Evolutionary conservation across 2,329 filamentous ascomycete species (phyloP), one percentile per base, ranked within the genome.

Genomic region (Erysiphe neolycopersici): DNA sequence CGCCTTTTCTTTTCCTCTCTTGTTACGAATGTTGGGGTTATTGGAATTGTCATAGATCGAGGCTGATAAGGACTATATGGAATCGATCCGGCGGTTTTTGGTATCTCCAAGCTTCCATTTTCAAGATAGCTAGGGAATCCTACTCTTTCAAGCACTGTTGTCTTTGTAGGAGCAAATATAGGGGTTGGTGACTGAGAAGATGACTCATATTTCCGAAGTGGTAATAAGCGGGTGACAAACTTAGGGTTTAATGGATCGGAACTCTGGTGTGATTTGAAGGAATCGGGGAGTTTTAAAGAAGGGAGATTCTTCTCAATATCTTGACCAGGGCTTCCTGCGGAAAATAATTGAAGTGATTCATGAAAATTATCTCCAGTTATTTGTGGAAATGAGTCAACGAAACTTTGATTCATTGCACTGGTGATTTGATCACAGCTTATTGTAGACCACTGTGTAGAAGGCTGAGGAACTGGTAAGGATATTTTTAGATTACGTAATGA

Each of bases 21-120:
- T 19, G 73, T 81, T 14, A 81, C 73, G 40, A 87, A 60, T 17
- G 71, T 72, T n/a, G 80, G 79, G 29, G 80, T 84, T 41, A 85
- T 71, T 1, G 80, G 80, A 42, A 83, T 68, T 41, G 80, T 64
- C 1, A 79, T 78, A 6, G 76, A 79, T 55, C 76, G 80, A 0
- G 80, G 80, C 62, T 85, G 80, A 51, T 85, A 87, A 0, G 80
- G 78, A 44, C 71, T 73, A 58, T 85, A 85, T 1, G 79, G 79
- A 18, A 75, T 68, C 1, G 71, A 66, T 18, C 64, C 65, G 4
- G 69, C 71, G 1, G 68, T 73, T 56, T 63, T 69, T 0, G 78
- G 79, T 8, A 26, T 5, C 22, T 9, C 6, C 22, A 26, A 1
- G 2, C 73, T 77, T 0, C 68, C 70, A 0, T 64, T 66, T 14